phyloP scores from a whole-genome alignment of 225 moss, liverwort and hornwort species.

The Bryoerythrophyllum caledonicum region DNA sequence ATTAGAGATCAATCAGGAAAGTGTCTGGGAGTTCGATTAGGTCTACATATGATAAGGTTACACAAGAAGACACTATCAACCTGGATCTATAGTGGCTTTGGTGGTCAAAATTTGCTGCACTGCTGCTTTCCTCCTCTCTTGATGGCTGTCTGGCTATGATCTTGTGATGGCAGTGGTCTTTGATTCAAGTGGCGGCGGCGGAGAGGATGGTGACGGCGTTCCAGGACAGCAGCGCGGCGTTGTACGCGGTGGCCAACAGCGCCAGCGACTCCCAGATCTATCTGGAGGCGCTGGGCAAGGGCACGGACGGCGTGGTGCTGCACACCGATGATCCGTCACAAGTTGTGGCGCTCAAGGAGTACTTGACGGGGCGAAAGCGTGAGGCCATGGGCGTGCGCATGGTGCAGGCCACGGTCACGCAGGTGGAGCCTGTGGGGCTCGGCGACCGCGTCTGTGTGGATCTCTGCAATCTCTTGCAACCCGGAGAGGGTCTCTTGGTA shows the following conservation, averaged over 20 bases:
- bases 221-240: constrained; percentile 58
- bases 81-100: no score
- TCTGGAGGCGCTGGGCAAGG: constrained; percentile 75
- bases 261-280: constrained; percentile 67
- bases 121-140: no score
- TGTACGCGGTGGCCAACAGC: constrained; percentile 60
- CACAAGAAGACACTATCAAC: no score
- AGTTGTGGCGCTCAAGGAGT: constrained; percentile 46
- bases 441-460: constrained; percentile 85
- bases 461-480: constrained; percentile 68
- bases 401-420: constrained; percentile 53
- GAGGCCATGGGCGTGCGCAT: constrained; percentile 50
- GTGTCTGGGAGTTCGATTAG: no score
- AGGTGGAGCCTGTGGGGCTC: constrained; percentile 67
- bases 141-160: not conserved
- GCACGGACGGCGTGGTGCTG: constrained; percentile 75
- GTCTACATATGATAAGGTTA: no score
- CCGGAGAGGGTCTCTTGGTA: constrained; percentile 86
- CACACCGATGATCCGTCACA: constrained; percentile 67
- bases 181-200: constrained; percentile 60
- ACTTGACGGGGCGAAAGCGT: constrained; percentile 39
- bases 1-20: no score
- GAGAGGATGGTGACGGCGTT: constrained; percentile 79
- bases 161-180: constrained; percentile 10
- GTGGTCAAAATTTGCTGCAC: no score